These are phyloP conservation scores for Amphibolis antarctica DNA, from an alignment of 106 monocot genomes.

Conservation along the genomic window DNA sequence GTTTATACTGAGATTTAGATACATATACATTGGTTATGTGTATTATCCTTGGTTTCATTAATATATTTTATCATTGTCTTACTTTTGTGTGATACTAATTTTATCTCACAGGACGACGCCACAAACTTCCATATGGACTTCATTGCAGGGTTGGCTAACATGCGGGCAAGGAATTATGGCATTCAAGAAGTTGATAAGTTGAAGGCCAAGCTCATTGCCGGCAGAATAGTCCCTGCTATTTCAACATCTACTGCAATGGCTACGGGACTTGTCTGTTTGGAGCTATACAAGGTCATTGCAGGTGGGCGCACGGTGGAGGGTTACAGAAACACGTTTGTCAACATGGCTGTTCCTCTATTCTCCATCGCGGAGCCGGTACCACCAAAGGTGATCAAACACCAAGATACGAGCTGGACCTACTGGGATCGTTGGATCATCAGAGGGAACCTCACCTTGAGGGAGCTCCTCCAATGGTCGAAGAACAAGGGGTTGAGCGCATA, in stretches of 20 bases:
- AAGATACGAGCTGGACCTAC: conserved; percentile 59
- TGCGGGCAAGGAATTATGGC: conserved; percentile 88
- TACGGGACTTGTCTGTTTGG: conserved; percentile 85
- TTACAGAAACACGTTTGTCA: conserved; percentile 86
- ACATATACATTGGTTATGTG: background rate
- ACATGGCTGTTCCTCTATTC: conserved; percentile 75
- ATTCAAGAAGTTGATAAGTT: conserved; percentile 85
- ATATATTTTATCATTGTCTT: no score
- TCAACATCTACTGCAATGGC: conserved; percentile 84
- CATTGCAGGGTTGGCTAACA: conserved; percentile 76
- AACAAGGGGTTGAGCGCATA: conserved; percentile 58
- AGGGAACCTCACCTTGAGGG: conserved; percentile 48
- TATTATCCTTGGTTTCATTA: no score
- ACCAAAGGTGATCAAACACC: conserved; percentile 47
- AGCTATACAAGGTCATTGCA: conserved; percentile 91
- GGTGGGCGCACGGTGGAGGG: conserved; percentile 54
- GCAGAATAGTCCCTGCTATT: conserved; percentile 79
- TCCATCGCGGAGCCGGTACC: conserved; percentile 71
- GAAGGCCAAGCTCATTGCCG: conserved; percentile 79
- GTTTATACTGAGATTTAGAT: background rate
- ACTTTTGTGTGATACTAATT: background rate
- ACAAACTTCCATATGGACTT: conserved; percentile 86
- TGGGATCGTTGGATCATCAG: conserved; percentile 80
- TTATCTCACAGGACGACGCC: conserved; percentile 57
- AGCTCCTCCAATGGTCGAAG: conserved; percentile 59